Base-by-base conservation (phyloP, 2,329 filamentous ascomycete genomes). In the Botrytis paeoniae region DNA sequence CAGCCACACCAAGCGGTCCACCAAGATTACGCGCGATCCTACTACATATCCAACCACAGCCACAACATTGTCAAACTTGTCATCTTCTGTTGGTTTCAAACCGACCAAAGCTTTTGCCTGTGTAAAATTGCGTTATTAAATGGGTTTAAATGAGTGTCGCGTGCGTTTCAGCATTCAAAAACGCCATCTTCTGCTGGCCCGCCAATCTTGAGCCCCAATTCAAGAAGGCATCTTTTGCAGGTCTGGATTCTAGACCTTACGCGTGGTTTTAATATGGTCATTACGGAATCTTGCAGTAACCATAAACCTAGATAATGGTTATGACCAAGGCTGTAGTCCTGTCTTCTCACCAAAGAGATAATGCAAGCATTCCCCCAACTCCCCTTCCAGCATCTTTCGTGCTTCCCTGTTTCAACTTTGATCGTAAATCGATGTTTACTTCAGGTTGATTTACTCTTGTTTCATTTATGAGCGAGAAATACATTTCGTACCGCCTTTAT, bases 311-410 rank as follows among this genome's bases (percentile, higher is more conserved):
- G 7, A 20, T 59, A n/a, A 37, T 59, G 69, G 69, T 22, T 71
- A 22, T 35, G 45, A 65, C 29, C 32, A 65, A 57, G 69, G 43
- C 43, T 48, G 8, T 22, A 29, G 35, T 59, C 61, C 69, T 65
- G 12, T 71, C 32, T 41, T 65, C 22, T 59, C 45, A 37, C 69
- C 45, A 59, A 25, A 35, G 45, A 59, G 43, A 66, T 71, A 65
- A 65, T 66, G 45, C 60, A 71, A 64, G 43, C 43, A 65, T 54
- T 25, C 29, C 35, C 41, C 45, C 61, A 57, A n/a, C 45, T 45
- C n/a, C 43, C 29, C 29, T 43, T 54, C 14, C 60, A 29, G 60
- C 8, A 62, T 54, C 22, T 64, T 66, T 65, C n/a, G 14, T 29
- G 37, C 16, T 59, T 54, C n/a, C 45, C 37, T 35, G 5, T 65